These are phyloP conservation scores for Astragalus glycyphyllos DNA, from an alignment of 306 rosid species.

Conservation along the genomic window DNA sequence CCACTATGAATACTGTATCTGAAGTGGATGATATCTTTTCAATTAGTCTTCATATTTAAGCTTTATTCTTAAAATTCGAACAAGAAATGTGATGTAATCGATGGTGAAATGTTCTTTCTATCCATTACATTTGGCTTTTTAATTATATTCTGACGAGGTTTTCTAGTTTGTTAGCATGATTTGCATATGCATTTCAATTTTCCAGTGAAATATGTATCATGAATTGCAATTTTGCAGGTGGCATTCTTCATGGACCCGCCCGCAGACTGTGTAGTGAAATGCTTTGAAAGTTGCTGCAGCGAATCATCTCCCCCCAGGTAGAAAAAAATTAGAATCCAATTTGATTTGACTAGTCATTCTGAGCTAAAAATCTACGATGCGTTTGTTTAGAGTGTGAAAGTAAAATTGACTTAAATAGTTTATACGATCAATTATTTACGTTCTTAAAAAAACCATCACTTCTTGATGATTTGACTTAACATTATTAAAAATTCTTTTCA, in stretches of 20 bases:
- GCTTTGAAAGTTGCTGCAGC: conserved; percentile 77
- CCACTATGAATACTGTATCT: conserved; percentile 3
- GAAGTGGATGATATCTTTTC: conserved; percentile 17
- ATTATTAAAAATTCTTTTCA: no score
- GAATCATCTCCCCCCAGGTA: conserved; percentile 78
- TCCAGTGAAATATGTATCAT: conserved; percentile 10
- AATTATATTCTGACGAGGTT: neutral
- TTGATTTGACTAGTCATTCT: neutral
- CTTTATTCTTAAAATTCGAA: neutral
- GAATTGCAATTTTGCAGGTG: conserved; percentile 50
- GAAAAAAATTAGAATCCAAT: neutral
- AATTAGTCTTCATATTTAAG: neutral
- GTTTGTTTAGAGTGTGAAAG: neutral
- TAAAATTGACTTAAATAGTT: neutral
- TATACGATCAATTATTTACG: no score
- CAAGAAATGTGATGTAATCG: no score
- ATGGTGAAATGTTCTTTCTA: neutral
- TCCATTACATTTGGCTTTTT: neutral
- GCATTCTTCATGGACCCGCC: conserved; percentile 86
- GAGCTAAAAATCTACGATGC: neutral
- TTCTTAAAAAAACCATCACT: no score
- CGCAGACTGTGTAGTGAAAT: conserved; percentile 67
- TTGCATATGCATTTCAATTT: conserved; percentile 39
- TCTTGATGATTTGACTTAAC: no score
- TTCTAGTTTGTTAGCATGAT: conserved; percentile 17